Conservation (phyloP, 306 rosid species). For the Pachyrhizus erosus region DNA sequence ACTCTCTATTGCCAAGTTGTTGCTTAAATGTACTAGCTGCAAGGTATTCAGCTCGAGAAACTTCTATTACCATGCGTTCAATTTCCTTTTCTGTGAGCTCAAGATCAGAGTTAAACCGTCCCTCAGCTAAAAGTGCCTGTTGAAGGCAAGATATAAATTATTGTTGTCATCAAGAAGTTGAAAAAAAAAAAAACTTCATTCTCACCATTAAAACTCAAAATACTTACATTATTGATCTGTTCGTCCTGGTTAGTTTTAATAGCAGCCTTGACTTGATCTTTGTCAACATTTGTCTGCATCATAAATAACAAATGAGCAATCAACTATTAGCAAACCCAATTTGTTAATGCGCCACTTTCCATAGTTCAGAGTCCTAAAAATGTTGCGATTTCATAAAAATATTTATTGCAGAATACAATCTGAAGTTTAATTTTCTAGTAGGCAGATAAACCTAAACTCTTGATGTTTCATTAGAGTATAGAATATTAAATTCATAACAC, state of each 20-base stretch:
- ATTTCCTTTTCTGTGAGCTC: conserved; percentile 98
- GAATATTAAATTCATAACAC: background rate
- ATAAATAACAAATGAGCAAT: conserved; percentile 34
- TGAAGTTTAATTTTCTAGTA: background rate
- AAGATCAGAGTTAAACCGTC: conserved; percentile 91
- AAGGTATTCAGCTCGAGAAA: conserved; percentile 84
- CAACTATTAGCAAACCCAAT: conserved; percentile 34
- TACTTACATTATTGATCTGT: conserved; percentile 87
- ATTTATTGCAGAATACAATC: background rate
- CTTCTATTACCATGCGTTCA: conserved; percentile 88
- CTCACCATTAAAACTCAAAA: conserved; percentile 7
- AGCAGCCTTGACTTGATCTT: conserved; percentile 94
- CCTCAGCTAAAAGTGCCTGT: conserved; percentile 98
- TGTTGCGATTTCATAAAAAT: background rate
- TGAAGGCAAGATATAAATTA: background rate
- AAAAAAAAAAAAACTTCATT: conserved; percentile 16
- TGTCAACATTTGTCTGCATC: conserved; percentile 86
- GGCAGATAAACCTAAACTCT: conserved; percentile 12
- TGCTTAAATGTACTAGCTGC: conserved; percentile 64
- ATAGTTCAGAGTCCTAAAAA: conserved; percentile 3
- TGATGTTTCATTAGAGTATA: background rate
- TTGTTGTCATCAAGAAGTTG: background rate
- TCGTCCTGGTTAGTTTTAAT: conserved; percentile 91
- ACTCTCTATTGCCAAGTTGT: conserved; percentile 60
- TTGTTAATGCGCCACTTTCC: background rate